Percentiles rank a stretch among this genome's conserved stretches.
These are phyloP conservation scores for Babesia caballi DNA, from an alignment of 169 alveolate species.

Conservation along the genomic window DNA sequence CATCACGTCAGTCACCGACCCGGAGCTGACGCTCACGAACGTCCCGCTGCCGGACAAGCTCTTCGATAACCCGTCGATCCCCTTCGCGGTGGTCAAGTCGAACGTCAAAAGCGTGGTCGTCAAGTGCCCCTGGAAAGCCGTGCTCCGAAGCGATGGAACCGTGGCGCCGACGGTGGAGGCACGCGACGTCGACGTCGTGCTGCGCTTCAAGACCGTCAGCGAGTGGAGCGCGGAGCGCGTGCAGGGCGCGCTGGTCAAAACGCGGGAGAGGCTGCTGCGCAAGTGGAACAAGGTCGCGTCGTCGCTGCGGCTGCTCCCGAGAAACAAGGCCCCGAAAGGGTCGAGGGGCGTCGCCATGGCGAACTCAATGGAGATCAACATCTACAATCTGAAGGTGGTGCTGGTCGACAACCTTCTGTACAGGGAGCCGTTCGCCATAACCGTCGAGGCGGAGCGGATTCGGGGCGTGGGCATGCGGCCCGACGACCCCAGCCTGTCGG, in stretches of 20 bases:
- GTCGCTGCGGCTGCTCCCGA: slow-evolving; percentile 16
- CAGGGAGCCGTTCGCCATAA: slow-evolving; percentile 44
- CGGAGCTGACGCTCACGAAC: slow-evolving; percentile 76
- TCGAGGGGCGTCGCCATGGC: slow-evolving; percentile 17
- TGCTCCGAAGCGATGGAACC: slow-evolving; percentile 44
- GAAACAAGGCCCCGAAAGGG: slow-evolving; percentile 8
- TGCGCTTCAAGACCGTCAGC: slow-evolving; percentile 39
- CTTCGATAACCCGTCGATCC: slow-evolving; percentile 76
- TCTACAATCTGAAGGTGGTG: slow-evolving; percentile 26
- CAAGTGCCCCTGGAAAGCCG: slow-evolving; percentile 72
- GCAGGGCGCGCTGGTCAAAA: neutral
- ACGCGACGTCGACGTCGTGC: slow-evolving; percentile 67
- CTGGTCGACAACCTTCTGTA: slow-evolving; percentile 51
- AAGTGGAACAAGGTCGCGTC: slow-evolving; percentile 17
- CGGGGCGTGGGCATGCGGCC: slow-evolving; percentile 33
- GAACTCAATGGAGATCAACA: slow-evolving; percentile 25
- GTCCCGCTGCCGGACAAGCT: slow-evolving; percentile 79
- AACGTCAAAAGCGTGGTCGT: slow-evolving; percentile 74
- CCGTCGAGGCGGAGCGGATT: slow-evolving; percentile 34
- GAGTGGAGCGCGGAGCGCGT: slow-evolving; percentile 20
- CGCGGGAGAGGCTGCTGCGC: slow-evolving; percentile 18
- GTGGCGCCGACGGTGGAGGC: slow-evolving; percentile 63
- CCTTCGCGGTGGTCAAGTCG: slow-evolving; percentile 77
- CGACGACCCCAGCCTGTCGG: slow-evolving; percentile 23
- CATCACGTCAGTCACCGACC: slow-evolving; percentile 73